Conservation (phyloP, 1,284 basidiomycete genomes). For the Phlebopus sp. region DNA sequence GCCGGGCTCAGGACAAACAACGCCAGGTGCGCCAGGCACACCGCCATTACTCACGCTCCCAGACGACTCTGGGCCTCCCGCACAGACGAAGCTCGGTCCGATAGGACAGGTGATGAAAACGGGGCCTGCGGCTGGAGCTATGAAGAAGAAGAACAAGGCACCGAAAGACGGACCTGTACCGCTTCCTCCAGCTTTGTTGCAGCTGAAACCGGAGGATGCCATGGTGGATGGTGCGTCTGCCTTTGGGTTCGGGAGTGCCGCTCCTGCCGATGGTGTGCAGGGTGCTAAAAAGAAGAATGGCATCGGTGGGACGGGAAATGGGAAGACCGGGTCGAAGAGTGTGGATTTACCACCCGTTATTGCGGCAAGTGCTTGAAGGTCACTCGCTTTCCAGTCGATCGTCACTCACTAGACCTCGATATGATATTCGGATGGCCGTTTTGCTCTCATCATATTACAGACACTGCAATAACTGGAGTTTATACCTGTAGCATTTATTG, state of each 20-base stretch:
- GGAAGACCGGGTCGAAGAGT: conserved; percentile 32
- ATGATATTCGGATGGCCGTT: background rate
- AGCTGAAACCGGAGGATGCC: conserved; percentile 24
- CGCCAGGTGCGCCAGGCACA: background rate
- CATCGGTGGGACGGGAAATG: conserved; percentile 16
- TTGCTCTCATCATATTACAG: background rate
- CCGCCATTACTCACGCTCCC: conserved; percentile 22
- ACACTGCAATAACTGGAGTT: conserved; percentile 9
- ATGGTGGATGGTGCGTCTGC: conserved; percentile 18
- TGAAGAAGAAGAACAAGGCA: conserved; percentile 43
- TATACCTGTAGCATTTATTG: conserved; percentile 38
- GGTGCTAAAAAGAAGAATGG: conserved; percentile 4
- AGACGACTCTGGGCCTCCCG: conserved; percentile 58
- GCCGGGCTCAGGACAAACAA: background rate
- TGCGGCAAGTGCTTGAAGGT: conserved; percentile 51
- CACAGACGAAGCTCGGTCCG: conserved; percentile 70
- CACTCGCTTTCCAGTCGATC: too few relatives aligned
- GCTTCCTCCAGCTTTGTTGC: conserved; percentile 21
- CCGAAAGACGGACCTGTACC: conserved; percentile 15
- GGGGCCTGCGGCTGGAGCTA: conserved; percentile 31
- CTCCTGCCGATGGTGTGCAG: conserved; percentile 3
- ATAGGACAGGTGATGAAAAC: conserved; percentile 64
- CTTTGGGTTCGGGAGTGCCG: conserved; percentile 7
- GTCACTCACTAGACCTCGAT: background rate
- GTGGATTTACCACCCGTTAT: conserved; percentile 47